Base-by-base conservation (phyloP, 305 asterid genomes). In the Fraxinus sp. region DNA sequence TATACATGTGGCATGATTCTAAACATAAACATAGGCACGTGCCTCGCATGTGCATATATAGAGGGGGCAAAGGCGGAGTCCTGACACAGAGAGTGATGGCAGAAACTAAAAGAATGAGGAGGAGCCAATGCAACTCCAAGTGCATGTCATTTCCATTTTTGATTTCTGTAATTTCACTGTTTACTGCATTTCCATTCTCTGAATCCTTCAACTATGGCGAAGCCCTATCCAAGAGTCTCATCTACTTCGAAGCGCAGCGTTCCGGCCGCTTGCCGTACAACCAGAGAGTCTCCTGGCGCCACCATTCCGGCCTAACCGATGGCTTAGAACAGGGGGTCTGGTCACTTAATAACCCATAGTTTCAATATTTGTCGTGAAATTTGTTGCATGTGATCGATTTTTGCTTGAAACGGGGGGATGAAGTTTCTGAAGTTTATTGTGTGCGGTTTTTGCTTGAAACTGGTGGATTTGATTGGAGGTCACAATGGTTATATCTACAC, bases 291-390 rank as follows among this genome's bases (percentile, higher is more conserved):
- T 66, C 82, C 44, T 95, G 99, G 99, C 94, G 99, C 36, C 95
- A 92, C 87, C 99, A 95, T 83, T 95, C 99, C 77, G 98, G 93
- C 91, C 96, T 95, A 85, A 92, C 95, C 81, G 99, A 95, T 84
- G 99, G 99, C 78, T 92, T 95, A 35, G 97, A 95, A 73, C 98
- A 95, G 89, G 98, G 98, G 89, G 98, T 95, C 37, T 11, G 74
- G 13, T 68, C 74, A 26, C 37, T 68, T 68, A 1, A 68, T 26
- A 20, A 64, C 28, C 33, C 72, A 0, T 30, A 9, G 24, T 64
- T 64, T 9, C 72, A 10, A 64, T 26, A 9, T 64, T 9, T 24
- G 16, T 24, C 16, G 8, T 52, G 22, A 52, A 52, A 1, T 13
- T 46, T 49, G 22, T 16, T 52, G 62, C 18, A 7, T n/a, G 66